phyloP scores from a whole-genome alignment of 129 eudicot genomes.

The Cynara cardunculus region DNA sequence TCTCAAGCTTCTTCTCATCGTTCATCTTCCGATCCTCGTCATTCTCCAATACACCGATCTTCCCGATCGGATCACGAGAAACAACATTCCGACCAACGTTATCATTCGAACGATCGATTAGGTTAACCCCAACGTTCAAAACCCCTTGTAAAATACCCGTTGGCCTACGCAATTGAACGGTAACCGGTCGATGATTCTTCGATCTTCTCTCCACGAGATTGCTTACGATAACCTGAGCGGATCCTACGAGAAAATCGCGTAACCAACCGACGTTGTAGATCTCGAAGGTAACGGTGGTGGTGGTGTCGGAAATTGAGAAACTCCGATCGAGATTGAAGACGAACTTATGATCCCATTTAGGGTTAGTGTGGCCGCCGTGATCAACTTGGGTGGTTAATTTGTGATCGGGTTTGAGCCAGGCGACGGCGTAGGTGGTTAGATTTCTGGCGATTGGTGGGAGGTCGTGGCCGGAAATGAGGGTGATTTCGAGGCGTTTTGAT shows the following conservation, averaged over 20 bases:
- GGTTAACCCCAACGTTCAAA: conserved; percentile 18
- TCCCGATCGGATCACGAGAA: neutral
- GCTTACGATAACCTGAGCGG: conserved; percentile 21
- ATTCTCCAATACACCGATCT: neutral
- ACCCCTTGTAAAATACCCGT: conserved; percentile 36
- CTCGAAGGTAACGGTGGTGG: conserved; percentile 32
- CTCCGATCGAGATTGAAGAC: conserved; percentile 32
- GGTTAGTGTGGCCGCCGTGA: conserved; percentile 43
- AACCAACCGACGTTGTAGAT: conserved; percentile 55
- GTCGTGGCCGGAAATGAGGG: conserved; percentile 45
- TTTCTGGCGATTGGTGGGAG: conserved; percentile 42
- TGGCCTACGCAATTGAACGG: conserved; percentile 32
- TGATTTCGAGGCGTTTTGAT: conserved; percentile 32
- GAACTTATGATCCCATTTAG: conserved; percentile 44
- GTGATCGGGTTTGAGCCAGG: conserved; percentile 36
- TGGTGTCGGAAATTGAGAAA: conserved; percentile 8
- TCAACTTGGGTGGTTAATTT: conserved; percentile 43
- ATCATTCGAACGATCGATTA: conserved; percentile 6
- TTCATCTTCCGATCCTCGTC: neutral
- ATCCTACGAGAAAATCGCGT: conserved; percentile 51
- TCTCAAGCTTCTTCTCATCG: no score
- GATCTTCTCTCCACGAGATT: neutral
- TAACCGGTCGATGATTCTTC: neutral
- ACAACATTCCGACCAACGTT: neutral
- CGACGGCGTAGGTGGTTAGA: conserved; percentile 49